Evolutionary conservation across 495 filamentous ascomycete genomes (phyloP).

Genomic region (Melanomma pulvis-pyrius): DNA sequence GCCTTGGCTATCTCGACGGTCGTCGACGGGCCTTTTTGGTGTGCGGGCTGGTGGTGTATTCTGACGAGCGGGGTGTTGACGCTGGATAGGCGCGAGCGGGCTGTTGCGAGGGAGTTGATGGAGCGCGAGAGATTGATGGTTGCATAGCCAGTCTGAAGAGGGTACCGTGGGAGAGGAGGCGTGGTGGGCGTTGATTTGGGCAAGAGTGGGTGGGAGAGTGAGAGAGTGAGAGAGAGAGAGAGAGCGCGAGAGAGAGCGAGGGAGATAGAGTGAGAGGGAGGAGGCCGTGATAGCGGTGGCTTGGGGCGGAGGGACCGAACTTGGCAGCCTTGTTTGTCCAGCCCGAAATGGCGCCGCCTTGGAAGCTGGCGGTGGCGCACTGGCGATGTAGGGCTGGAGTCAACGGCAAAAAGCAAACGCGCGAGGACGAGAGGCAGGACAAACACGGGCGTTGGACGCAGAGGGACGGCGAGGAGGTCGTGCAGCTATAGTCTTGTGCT

Average conservation of each 20-base stretch:
- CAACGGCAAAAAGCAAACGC: not conserved
- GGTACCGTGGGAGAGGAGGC: not conserved
- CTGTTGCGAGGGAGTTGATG: slow-evolving; percentile 12
- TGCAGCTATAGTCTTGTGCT: no score
- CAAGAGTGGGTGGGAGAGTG: not conserved
- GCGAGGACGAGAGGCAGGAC: not conserved
- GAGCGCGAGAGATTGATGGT: slow-evolving; percentile 15
- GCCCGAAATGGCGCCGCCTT: not conserved
- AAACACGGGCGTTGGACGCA: not conserved
- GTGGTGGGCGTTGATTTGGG: slow-evolving; percentile 1
- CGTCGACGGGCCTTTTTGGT: slow-evolving; percentile 21
- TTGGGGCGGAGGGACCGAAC: not conserved
- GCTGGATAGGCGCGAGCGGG: slow-evolving; percentile 1
- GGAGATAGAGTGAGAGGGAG: not conserved
- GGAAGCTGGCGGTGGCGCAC: slow-evolving; percentile 4
- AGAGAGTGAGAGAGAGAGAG: not conserved
- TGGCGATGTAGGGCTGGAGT: slow-evolving; percentile 1
- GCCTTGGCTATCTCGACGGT: slow-evolving; percentile 29
- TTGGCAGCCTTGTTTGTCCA: slow-evolving; percentile 11
- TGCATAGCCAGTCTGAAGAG: slow-evolving; percentile 33
- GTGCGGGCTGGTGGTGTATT: not conserved
- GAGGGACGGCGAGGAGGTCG: no score
- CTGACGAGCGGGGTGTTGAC: slow-evolving; percentile 9
- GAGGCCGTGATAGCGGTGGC: not conserved
- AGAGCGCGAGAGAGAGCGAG: not conserved